Evolutionary conservation across 1,139 yeast genomes (phyloP), one percentile per base, ranked within the genome.

Genomic region (Candida labiduridarum): DNA sequence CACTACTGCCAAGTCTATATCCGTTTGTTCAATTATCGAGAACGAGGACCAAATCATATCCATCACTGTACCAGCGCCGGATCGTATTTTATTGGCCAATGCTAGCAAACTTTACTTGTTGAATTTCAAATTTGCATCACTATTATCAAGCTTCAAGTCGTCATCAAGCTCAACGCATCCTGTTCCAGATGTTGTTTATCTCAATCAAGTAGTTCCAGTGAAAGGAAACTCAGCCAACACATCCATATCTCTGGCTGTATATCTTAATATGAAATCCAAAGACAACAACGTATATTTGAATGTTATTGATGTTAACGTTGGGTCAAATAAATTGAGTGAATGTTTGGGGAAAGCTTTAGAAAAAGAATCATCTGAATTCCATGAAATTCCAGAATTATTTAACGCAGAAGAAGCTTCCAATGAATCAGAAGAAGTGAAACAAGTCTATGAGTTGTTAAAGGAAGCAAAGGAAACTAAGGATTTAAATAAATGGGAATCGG

Each of bases 241-340:
- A 2, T 67, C 67, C 45, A 68, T 69, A 47, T 70, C 84, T 0
- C 68, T 72, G 62, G 76, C 76, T n/a, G 62, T 79, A 47, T 73
- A 71, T 55, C 63, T 79, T 47, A 67, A 75, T 51, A 67, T 69
- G 51, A 76, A 78, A 52, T 59, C 65, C 16, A 76, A 72, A 56
- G 77, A 77, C 54, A 78, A 79, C 48, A 71, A 71, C 48, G 70
- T 77, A 31, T 69, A 72, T 49, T 66, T 80, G 54, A 75, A 77
- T 56, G 67, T 76, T 45, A 67, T 76, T 49, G 80, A 84, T 47
- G 76, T 87, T 33, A 83, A 84, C 55, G 82, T 85, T 15, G 96
- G 96, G 2, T 68, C 80, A 38, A 91, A 92, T 56, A 83, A 83
- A 46, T 74, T 90, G 55, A 78, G 83, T 53, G 94, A 89, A 58